Percentiles rank a stretch among this genome's conserved stretches.
phyloP scores from a whole-genome alignment of 495 filamentous ascomycete species.

The Penicillium coffeae region DNA sequence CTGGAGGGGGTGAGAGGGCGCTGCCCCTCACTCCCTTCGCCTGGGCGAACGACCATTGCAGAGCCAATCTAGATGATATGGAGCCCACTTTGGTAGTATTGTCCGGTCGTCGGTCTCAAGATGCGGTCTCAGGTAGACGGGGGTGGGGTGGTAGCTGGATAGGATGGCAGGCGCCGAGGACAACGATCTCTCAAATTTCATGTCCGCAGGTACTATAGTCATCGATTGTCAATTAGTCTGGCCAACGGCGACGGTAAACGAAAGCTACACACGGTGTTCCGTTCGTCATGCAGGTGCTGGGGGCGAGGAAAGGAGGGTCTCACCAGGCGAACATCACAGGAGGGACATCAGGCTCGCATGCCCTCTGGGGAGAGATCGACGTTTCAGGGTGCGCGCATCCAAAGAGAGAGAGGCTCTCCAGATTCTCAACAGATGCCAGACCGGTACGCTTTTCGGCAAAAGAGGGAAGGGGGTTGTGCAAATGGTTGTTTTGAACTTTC shows the following conservation, averaged over 20 bases:
- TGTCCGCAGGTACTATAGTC: slow-evolving; percentile 30
- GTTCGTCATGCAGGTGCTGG: slow-evolving; percentile 11
- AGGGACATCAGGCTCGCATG: slow-evolving; percentile 28
- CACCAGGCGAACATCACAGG: slow-evolving; percentile 29
- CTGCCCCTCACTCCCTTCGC: slow-evolving; percentile 36
- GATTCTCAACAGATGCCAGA: not conserved
- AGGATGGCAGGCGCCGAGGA: slow-evolving; percentile 36
- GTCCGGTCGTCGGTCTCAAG: slow-evolving; percentile 17
- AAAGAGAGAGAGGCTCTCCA: slow-evolving; percentile 1
- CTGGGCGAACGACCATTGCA: slow-evolving; percentile 40
- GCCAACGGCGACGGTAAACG: slow-evolving; percentile 13
- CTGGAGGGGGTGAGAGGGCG: slow-evolving; percentile 37
- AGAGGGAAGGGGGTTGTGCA: slow-evolving; percentile 7
- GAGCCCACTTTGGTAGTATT: slow-evolving; percentile 5
- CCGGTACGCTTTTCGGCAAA: not conserved
- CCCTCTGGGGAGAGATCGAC: slow-evolving; percentile 20
- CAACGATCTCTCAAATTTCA: slow-evolving; percentile 31
- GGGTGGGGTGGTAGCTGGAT: slow-evolving; percentile 21
- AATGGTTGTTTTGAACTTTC: slow-evolving; percentile 41
- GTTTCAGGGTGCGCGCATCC: slow-evolving; percentile 12
- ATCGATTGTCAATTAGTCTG: slow-evolving; percentile 13
- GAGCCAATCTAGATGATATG: slow-evolving; percentile 2
- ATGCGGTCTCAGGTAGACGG: slow-evolving; percentile 24
- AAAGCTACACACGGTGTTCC: not conserved
- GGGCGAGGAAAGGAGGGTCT: slow-evolving; percentile 11